Evolutionary conservation across 169 alveolate species (phyloP).

Genomic region (Ichthyophthirius multifiliis): DNA sequence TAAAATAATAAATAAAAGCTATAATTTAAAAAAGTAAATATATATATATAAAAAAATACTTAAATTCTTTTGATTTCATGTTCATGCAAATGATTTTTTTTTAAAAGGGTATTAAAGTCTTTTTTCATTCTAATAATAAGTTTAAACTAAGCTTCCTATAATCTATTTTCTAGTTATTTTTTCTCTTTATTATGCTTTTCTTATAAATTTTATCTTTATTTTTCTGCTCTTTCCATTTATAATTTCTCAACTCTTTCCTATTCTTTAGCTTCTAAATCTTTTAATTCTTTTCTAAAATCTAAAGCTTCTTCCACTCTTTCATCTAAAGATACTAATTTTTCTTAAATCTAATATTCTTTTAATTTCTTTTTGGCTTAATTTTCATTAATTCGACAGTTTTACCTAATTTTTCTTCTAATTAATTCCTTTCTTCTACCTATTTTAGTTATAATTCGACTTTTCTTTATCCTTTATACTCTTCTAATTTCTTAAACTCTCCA

Average conservation of each 20-base stretch:
- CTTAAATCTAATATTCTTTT: constrained; percentile 65
- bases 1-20: neutral
- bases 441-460: constrained; percentile 58
- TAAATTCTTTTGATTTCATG: constrained; percentile 78
- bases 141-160: constrained; percentile 72
- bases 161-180: constrained; percentile 67
- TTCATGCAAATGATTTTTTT: constrained; percentile 74
- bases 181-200: constrained; percentile 64
- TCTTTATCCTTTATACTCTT: constrained; percentile 48
- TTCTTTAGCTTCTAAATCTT: constrained; percentile 65
- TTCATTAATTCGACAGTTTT: constrained; percentile 68
- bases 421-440: constrained; percentile 61
- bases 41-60: neutral
- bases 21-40: neutral
- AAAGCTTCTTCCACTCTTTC: constrained; percentile 86
- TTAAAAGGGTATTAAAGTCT: constrained; percentile 58
- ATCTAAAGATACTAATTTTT: constrained; percentile 75
- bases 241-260: constrained; percentile 72
- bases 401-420: constrained; percentile 56
- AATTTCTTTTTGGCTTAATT: constrained; percentile 70
- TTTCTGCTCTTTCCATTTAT: constrained; percentile 65
- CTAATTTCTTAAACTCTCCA: constrained; percentile 53
- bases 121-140: constrained; percentile 70
- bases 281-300: constrained; percentile 77
- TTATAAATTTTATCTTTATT: constrained; percentile 48